Evolutionary conservation across 257 asterid genomes (phyloP).

Genomic region (Leonotis leonurus): DNA sequence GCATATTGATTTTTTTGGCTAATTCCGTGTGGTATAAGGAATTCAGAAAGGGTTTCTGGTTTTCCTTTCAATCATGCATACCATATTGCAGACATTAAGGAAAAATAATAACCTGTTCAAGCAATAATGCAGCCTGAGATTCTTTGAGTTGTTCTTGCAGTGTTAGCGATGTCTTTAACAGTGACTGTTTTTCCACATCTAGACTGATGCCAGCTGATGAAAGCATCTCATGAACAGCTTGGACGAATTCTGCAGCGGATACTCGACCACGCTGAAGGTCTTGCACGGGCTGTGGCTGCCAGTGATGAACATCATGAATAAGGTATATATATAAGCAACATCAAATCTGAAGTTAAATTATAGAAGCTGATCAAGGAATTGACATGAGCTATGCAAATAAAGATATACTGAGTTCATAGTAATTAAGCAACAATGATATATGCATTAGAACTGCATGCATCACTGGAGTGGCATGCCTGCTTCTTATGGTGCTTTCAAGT

Average conservation of each 20-base stretch:
- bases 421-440: not conserved
- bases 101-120: conserved; percentile 68
- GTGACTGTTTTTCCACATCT: conserved; percentile 67
- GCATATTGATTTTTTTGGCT: not conserved
- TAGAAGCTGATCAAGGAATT: not conserved
- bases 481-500: not conserved
- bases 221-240: conserved; percentile 96
- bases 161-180: conserved; percentile 59
- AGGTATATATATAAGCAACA: not conserved
- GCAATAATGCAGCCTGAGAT: conserved; percentile 80
- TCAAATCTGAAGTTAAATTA: not conserved
- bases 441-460: not conserved
- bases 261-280: conserved; percentile 81
- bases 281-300: conserved; percentile 46
- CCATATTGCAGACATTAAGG: not conserved
- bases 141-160: conserved; percentile 83
- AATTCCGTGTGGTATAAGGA: not conserved
- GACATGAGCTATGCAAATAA: not conserved
- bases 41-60: not conserved
- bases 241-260: conserved; percentile 84
- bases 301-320: conserved; percentile 7
- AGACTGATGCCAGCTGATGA: conserved; percentile 82
- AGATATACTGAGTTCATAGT: not conserved
- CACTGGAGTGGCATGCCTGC: not conserved
- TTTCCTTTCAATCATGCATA: not conserved